These are phyloP conservation scores for Pythium monospermum DNA, from an alignment of 352 stramenopile genomes.

Conservation along the genomic window DNA sequence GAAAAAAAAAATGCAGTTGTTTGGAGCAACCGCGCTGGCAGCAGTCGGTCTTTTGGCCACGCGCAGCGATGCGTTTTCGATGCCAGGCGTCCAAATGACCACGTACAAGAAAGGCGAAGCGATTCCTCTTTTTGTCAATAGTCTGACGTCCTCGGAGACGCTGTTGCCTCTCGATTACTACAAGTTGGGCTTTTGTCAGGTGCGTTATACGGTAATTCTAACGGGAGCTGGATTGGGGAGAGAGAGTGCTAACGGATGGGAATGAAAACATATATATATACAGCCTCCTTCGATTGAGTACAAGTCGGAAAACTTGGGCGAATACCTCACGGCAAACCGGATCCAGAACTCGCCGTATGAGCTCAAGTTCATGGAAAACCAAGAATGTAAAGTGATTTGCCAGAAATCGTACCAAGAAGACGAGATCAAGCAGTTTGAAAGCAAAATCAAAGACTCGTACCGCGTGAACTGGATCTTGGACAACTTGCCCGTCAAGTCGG, in stretches of 20 bases:
- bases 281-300: slow-evolving; percentile 90
- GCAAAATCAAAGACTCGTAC: slow-evolving; percentile 96
- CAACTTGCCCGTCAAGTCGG: slow-evolving; percentile 92
- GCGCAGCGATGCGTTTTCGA: slow-evolving; percentile 44
- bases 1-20: slow-evolving; percentile 16
- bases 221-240: background rate
- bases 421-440: slow-evolving; percentile 87
- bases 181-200: slow-evolving; percentile 94
- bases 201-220: slow-evolving; percentile 11
- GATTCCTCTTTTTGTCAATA: slow-evolving; percentile 93
- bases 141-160: slow-evolving; percentile 92
- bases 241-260: background rate
- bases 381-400: slow-evolving; percentile 70
- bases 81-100: slow-evolving; percentile 86
- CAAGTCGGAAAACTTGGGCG: slow-evolving; percentile 98
- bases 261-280: background rate
- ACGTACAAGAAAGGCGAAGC: slow-evolving; percentile 82
- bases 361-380: slow-evolving; percentile 85
- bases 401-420: slow-evolving; percentile 90
- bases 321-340: slow-evolving; percentile 97
- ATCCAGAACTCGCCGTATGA: slow-evolving; percentile 99
- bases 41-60: slow-evolving; percentile 14
- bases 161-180: slow-evolving; percentile 98
- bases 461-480: slow-evolving; percentile 99
- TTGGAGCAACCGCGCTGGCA: slow-evolving; percentile 21